Evolutionary conservation across 306 rosid genomes (phyloP), one percentile per base, ranked within the genome.

Genomic region (Cicer judaicum): DNA sequence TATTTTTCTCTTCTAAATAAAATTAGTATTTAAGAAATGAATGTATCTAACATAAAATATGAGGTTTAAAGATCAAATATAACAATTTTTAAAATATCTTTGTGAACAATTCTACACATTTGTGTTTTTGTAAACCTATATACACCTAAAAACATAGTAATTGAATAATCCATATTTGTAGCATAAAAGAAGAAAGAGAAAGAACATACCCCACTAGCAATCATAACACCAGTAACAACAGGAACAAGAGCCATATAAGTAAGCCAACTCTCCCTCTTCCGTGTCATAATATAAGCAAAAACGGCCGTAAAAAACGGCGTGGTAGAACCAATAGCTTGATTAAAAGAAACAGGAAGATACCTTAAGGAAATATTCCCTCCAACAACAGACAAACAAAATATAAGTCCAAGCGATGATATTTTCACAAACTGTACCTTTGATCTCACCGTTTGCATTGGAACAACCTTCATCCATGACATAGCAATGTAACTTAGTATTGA

Each of bases 311-410:
- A 78, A 49, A 84, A 84, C 1, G 85, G 88, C 34, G 83, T 84
- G 50, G 88, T 84, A 18, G 88, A 81, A 18, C 88, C 88, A 15
- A 84, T 64, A 6, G 88, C 88, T 70, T 84, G 88, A 60, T 84
- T 84, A 55, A 84, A 81, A 8, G 88, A 84, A 8, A 84, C 85
- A 2, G 85, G 88, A 0, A 84, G 79, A 69, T 78, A 84, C 5
- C 70, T 64, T 14, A 84, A 54, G 8, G 88, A 84, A 34, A 84
- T 81, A 60, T 81, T 84, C 21, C 85, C 88, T 5, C 85, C 85
- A 0, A 84, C 88, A 7, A 84, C 85, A 47, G 83, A 84, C 54
- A 84, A 74, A 50, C 85, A 84, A 48, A 84, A 84, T 10, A 84
- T 75, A 41, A 84, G 83, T 53, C 88, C 83, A 48, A 84, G 21